Conservation (phyloP, 257 asterid genomes). For the Coffea eugenioides region DNA sequence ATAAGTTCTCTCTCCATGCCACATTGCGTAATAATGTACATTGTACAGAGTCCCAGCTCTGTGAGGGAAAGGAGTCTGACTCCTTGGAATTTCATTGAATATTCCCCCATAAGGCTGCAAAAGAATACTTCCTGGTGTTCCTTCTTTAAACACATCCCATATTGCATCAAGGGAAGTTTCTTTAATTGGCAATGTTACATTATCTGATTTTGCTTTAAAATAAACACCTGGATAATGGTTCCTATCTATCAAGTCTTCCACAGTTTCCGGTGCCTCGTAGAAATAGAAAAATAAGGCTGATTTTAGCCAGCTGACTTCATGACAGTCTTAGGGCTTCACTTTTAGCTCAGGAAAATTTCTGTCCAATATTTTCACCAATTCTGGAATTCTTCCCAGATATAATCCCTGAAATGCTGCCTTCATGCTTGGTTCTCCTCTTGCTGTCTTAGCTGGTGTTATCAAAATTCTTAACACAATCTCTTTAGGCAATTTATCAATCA, state of each 20-base stretch:
- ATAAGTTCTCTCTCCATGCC: slow-evolving; percentile 20
- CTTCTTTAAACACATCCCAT: slow-evolving; percentile 20
- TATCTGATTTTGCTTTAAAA: slow-evolving; percentile 56
- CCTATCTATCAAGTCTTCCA: neutral
- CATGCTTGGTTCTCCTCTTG: neutral
- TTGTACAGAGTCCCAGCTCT: slow-evolving; percentile 42
- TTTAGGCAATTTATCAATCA: slow-evolving; percentile 29
- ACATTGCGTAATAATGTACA: slow-evolving; percentile 45
- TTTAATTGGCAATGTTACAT: slow-evolving; percentile 29
- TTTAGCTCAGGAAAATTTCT: slow-evolving; percentile 37
- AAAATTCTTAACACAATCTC: slow-evolving; percentile 44
- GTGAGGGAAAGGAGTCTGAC: slow-evolving; percentile 48
- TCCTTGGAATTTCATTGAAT: slow-evolving; percentile 32
- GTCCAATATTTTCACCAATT: neutral
- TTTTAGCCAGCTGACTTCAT: slow-evolving; percentile 50
- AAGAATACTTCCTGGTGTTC: slow-evolving; percentile 25
- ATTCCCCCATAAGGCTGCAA: slow-evolving; percentile 59
- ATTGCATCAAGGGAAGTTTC: slow-evolving; percentile 26
- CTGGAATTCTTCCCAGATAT: neutral
- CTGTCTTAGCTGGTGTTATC: slow-evolving; percentile 1
- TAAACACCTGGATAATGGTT: slow-evolving; percentile 20
- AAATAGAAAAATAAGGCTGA: neutral
- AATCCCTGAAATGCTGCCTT: neutral
- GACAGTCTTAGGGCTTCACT: slow-evolving; percentile 30
- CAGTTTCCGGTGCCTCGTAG: neutral